Percentiles rank a stretch among this genome's conserved stretches.
Evolutionary conservation across 495 filamentous ascomycete genomes (phyloP).

Genomic region (Acidiella bohemica): DNA sequence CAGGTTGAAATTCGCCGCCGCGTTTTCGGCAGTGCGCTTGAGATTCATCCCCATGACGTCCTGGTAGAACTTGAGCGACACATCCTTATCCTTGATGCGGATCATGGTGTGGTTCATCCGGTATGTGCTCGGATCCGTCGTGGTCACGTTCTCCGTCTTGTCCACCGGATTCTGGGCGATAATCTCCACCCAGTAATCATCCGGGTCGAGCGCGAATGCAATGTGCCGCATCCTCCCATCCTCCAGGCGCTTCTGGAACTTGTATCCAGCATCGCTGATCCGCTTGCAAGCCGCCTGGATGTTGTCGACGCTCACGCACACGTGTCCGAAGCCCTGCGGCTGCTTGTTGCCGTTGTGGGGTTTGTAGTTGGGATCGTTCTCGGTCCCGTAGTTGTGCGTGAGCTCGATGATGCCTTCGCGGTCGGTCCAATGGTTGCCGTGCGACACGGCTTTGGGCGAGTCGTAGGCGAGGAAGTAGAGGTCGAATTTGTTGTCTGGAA

Average conservation of each 20-base stretch:
- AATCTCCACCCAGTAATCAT: constrained; percentile 62
- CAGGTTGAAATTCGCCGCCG: constrained; percentile 64
- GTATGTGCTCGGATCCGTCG: constrained; percentile 41
- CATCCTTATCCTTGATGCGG: constrained; percentile 78
- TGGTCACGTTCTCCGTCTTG: constrained; percentile 39
- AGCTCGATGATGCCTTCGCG: constrained; percentile 85
- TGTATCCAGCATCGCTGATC: constrained; percentile 77
- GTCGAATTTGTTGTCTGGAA: constrained; percentile 74
- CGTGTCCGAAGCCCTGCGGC: constrained; percentile 83
- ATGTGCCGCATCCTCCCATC: constrained; percentile 83
- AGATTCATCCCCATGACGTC: constrained; percentile 80
- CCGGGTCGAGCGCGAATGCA: constrained; percentile 85
- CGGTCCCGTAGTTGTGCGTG: constrained; percentile 94
- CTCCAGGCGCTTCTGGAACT: constrained; percentile 83
- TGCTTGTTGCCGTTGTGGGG: constrained; percentile 82
- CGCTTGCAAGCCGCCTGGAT: constrained; percentile 68
- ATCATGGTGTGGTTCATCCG: constrained; percentile 64
- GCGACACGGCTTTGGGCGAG: constrained; percentile 44
- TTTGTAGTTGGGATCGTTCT: constrained; percentile 69
- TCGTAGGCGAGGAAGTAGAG: constrained; percentile 65
- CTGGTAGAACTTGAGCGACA: constrained; percentile 77
- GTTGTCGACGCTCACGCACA: constrained; percentile 44
- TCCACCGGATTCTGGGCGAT: constrained; percentile 32
- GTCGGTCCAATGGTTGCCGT: constrained; percentile 56
- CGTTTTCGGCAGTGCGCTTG: constrained; percentile 55